Evolutionary conservation across 2,329 filamentous ascomycete species (phyloP), one percentile per base, ranked within the genome.

Genomic region (Talaromyces albobiverticillius): DNA sequence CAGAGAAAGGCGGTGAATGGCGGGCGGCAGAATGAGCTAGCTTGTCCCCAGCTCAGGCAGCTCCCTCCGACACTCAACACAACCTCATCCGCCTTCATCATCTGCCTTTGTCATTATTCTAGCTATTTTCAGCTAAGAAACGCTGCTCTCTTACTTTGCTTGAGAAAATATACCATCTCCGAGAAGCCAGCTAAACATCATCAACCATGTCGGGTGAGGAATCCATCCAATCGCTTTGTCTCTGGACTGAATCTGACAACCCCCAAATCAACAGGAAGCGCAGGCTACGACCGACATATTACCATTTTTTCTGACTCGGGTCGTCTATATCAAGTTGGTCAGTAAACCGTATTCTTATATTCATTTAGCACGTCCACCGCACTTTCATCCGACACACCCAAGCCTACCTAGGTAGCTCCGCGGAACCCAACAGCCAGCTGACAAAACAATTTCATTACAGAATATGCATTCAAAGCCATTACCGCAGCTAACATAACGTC

Each of bases 401-500:
- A 22, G 13, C 16, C 16, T 41, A n/a, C 3, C 16, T 10, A 9
- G 36, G 14, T n/a, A 31, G 22, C 16, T 41, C 25, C 32, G 25
- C 20, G n/a, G 22, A 20, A 23, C 32, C 51, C 22, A 47, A 22
- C 42, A 47, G 45, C 16, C 32, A 47, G 47, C 47, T 55, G 20
- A 55, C 22, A 31, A 34, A 18, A 46, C 16, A n/a, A 23, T 34
- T 45, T 9, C 11, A 42, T 34, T 13, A 31, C 72, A 97, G 94
- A 99, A 83, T 99, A 99, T 93, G 94, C 94, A 66, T 99, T 99
- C 86, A 99, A 99, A 81, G 94, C 94, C 56, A 99, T 99, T 77
- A 99, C 94, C 64, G 93, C 94, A 58, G 94, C 94, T 64, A 97
- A 97, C 77, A 97, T 99, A 79, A 99, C 95, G 82, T 94, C 94